Percentiles rank a stretch among this genome's conserved stretches.
Conservation (phyloP, 768 basidiomycete species). For the Gautieria morchelliformis region DNA sequence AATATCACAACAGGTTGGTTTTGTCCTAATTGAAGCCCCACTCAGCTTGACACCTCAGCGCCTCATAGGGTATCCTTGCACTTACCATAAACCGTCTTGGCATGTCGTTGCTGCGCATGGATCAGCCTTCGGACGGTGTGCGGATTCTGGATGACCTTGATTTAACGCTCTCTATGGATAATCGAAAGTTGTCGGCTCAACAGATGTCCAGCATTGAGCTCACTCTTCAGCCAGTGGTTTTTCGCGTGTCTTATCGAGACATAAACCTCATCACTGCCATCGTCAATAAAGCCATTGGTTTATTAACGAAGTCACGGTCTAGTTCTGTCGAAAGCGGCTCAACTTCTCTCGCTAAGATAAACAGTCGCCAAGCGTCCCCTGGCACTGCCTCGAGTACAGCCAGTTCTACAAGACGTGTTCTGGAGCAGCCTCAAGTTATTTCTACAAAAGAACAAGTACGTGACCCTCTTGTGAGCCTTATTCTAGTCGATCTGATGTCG, state of each 20-base stretch:
- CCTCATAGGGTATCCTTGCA: conserved; percentile 61
- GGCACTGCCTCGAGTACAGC: conserved; percentile 4
- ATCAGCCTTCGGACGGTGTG: conserved; percentile 68
- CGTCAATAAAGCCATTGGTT: conserved; percentile 74
- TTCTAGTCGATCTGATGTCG: conserved; percentile 1
- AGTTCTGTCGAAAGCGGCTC: not conserved
- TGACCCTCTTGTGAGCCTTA: not conserved
- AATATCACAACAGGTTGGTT: conserved; percentile 80
- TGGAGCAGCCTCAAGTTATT: conserved; percentile 29
- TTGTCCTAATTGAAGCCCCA: not conserved
- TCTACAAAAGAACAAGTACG: conserved; percentile 76
- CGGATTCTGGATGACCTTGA: conserved; percentile 92
- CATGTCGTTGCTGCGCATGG: conserved; percentile 92
- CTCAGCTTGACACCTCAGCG: not conserved
- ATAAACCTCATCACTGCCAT: conserved; percentile 83
- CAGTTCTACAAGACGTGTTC: conserved; percentile 12
- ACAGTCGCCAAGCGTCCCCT: not conserved
- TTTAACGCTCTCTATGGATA: conserved; percentile 80
- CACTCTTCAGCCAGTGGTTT: conserved; percentile 71
- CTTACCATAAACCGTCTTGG: conserved; percentile 74
- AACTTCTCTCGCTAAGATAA: not conserved
- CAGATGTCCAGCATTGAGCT: conserved; percentile 79
- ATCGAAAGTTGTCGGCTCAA: conserved; percentile 55
- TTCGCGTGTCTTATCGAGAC: conserved; percentile 93
- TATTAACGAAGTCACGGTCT: conserved; percentile 44